Conservation (phyloP, 768 basidiomycete genomes). For the Nevesoporus exiguus region DNA sequence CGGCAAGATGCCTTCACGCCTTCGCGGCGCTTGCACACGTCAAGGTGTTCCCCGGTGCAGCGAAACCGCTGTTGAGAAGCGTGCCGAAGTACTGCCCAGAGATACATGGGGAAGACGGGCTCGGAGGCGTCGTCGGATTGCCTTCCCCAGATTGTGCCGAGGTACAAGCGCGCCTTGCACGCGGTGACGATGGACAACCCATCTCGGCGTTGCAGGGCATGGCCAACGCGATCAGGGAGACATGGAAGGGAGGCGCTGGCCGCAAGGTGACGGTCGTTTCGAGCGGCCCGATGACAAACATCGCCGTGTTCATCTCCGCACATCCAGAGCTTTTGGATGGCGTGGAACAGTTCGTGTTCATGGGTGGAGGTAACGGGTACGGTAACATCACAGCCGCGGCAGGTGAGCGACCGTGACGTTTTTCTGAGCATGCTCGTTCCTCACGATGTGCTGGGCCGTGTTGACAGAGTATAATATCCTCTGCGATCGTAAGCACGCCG, state of each 20-base stretch:
- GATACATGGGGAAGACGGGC: constrained; percentile 81
- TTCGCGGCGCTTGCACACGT: constrained; percentile 61
- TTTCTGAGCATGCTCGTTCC: not conserved
- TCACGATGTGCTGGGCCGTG: not conserved
- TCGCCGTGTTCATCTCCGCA: constrained; percentile 60
- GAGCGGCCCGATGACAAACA: constrained; percentile 83
- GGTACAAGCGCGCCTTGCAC: constrained; percentile 50
- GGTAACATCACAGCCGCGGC: constrained; percentile 80
- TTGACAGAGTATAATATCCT: constrained; percentile 73
- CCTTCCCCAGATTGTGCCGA: constrained; percentile 45
- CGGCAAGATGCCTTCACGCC: constrained; percentile 70
- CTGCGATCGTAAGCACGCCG: constrained; percentile 67
- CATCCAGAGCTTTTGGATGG: constrained; percentile 52
- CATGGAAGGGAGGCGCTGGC: constrained; percentile 59
- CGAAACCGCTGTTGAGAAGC: constrained; percentile 60
- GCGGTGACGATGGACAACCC: constrained; percentile 37
- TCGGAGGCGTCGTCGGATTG: constrained; percentile 82
- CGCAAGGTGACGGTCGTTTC: constrained; percentile 67
- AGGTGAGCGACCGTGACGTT: constrained; percentile 34
- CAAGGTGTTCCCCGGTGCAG: constrained; percentile 66
- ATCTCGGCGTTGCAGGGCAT: constrained; percentile 69
- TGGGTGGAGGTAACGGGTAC: constrained; percentile 88
- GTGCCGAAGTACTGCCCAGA: constrained; percentile 60
- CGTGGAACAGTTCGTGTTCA: constrained; percentile 57
- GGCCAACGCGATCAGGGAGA: constrained; percentile 46